Percentiles rank a stretch among this genome's conserved stretches.
These are phyloP conservation scores for Globisporangium rhizosaccharum DNA, from an alignment of 352 stramenopile genomes.

Conservation along the genomic window DNA sequence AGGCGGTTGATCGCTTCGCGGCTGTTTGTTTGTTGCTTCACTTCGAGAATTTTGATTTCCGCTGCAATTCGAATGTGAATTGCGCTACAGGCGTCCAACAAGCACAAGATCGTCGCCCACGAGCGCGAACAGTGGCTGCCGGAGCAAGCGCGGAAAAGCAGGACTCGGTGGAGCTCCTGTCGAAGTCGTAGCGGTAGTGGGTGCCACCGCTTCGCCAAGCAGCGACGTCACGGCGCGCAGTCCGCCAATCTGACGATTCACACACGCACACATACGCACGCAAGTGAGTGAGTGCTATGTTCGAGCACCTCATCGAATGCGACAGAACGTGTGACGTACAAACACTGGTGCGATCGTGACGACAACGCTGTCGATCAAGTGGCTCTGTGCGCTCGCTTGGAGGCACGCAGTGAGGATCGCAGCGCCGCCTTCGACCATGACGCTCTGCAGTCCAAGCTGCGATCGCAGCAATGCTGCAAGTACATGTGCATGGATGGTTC, in stretches of 20 bases:
- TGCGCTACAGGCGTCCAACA: constrained; percentile 5
- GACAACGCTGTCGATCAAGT: constrained; percentile 63
- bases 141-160: not conserved
- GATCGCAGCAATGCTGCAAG: constrained; percentile 26
- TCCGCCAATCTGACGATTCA: constrained; percentile 42
- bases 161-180: not conserved
- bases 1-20: no score
- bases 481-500: not conserved
- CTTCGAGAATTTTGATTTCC: no score
- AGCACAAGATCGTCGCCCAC: constrained; percentile 13
- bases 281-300: not conserved
- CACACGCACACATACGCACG: not conserved
- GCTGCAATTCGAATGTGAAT: not conserved
- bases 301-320: not conserved
- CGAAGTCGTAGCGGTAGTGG: not conserved
- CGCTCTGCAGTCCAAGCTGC: constrained; percentile 36
- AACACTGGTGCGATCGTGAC: constrained; percentile 80
- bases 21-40: no score
- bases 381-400: constrained; percentile 20
- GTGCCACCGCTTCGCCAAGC: constrained; percentile 11
- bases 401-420: constrained; percentile 74
- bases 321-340: constrained; percentile 30
- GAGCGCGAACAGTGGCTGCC: not conserved
- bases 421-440: constrained; percentile 84
- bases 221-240: constrained; percentile 36